These are phyloP conservation scores for Calendula officinalis DNA, from an alignment of 129 eudicot species.

Conservation along the genomic window DNA sequence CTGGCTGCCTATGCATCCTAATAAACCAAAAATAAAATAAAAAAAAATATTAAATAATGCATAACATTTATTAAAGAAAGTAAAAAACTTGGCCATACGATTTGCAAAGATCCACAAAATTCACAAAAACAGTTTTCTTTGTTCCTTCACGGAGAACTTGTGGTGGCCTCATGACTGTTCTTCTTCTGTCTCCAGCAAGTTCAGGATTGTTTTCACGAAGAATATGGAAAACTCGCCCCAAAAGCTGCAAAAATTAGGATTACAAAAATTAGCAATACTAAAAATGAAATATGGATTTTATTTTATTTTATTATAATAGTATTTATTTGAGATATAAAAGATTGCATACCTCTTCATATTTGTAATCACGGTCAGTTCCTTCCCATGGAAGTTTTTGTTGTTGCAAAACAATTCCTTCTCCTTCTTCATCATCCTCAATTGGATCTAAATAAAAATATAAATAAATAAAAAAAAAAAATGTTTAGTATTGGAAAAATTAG, in stretches of 20 bases:
- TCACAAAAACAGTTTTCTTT: conserved; percentile 80
- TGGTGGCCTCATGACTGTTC: conserved; percentile 77
- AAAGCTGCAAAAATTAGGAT: conserved; percentile 42
- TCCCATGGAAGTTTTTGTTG: conserved; percentile 78
- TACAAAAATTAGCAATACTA: conserved; percentile 12
- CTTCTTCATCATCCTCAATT: conserved; percentile 69
- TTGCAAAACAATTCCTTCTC: conserved; percentile 54
- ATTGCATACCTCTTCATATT: conserved; percentile 62
- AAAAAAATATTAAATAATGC: neutral
- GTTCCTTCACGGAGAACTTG: conserved; percentile 89
- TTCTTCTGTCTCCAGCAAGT: conserved; percentile 66
- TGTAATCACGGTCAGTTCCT: conserved; percentile 69
- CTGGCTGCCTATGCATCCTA: conserved; percentile 83
- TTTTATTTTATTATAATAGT: neutral
- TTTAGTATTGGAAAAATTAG: too few relatives aligned
- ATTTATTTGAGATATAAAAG: neutral
- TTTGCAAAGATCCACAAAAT: conserved; percentile 66
- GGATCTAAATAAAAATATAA: conserved; percentile 26
- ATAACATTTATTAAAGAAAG: neutral
- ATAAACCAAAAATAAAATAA: neutral
- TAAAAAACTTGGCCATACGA: conserved; percentile 31
- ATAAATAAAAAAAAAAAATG: too few relatives aligned
- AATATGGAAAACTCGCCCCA: conserved; percentile 65
- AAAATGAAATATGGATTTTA: neutral
- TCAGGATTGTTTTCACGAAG: conserved; percentile 88